Base-by-base conservation (phyloP, 164 flowering plant genomes). In the Berberis thunbergii region DNA sequence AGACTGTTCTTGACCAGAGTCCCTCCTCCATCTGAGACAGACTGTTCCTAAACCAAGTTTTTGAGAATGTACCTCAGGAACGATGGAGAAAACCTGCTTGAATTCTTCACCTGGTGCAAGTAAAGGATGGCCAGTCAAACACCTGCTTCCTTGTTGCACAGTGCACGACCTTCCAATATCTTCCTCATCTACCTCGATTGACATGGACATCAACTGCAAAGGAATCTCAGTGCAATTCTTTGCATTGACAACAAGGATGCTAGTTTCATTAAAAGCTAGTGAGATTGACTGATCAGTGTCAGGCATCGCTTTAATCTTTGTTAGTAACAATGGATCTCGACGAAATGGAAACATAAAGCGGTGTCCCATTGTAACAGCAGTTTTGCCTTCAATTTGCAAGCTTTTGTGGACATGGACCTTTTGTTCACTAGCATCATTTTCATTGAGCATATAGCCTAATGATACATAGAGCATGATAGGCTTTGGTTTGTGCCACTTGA, bases 401-500 rank as follows among this genome's bases (percentile, higher is more conserved):
- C 89, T 95, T 78, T 78, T 89, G 71, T 95, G 99, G 38, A 91
- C 81, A 70, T 95, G 79, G 59, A 86, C 77, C 71, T 85, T 91
- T 45, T 81, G 93, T 12, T 81, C 68, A 62, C 60, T 70, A 56
- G 78, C 60, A 57, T 86, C 98, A 74, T 72, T 65, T 61, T 64
- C 67, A 6, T 71, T 69, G 38, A 85, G 84, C 39, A 74, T 74
- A 75, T 95, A 89, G 53, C 99, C 94, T 66, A 91, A 52, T 6
- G 97, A 91, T 44, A 91, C 94, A 70, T 77, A 95, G 8, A 95
- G 81, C 94, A 89, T 82, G 61, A 89, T 69, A 8, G 91, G 84
- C 73, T 95, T 95, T 2, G 99, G 97, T 54, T 89, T 80, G 57
- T 86, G 88, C 99, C 99, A 95, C 74, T 77, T 86, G 67, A 91